Evolutionary conservation across 2,329 filamentous ascomycete species (phyloP).

Genomic region (Fusarium sp.): DNA sequence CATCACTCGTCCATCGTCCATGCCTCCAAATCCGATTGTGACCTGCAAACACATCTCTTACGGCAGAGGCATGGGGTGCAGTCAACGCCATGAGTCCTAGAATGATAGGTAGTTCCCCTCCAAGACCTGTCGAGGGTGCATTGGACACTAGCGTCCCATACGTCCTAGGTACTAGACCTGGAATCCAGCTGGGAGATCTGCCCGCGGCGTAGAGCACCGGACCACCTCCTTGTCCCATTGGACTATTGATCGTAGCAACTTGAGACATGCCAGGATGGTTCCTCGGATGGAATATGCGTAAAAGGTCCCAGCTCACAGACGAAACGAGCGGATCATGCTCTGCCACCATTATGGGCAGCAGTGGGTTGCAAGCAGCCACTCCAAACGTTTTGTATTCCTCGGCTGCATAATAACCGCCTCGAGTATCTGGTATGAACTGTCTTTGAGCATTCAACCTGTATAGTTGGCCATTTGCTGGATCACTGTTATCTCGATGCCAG

Average conservation of each 20-base stretch:
- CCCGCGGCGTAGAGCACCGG: constrained; percentile 49
- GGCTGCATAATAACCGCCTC: too few species aligned
- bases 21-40: constrained; percentile 42
- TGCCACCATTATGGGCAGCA: constrained; percentile 51
- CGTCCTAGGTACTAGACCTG: constrained; percentile 49
- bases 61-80: constrained; percentile 13
- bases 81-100: constrained; percentile 55
- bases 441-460: not conserved
- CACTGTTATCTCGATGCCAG: constrained; percentile 32
- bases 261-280: constrained; percentile 45
- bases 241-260: constrained; percentile 38
- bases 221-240: constrained; percentile 19
- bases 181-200: constrained; percentile 52
- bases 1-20: constrained; percentile 40
- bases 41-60: constrained; percentile 43
- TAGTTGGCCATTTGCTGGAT: not conserved
- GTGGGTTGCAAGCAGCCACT: constrained; percentile 53
- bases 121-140: constrained; percentile 48
- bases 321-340: constrained; percentile 34
- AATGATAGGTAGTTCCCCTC: constrained; percentile 53
- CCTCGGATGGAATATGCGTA: constrained; percentile 46
- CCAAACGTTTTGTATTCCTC: constrained; percentile 43
- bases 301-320: constrained; percentile 41
- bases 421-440: too few species aligned
- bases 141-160: constrained; percentile 40